A percentile compares a stretch with the other conserved stretches of the same genome.
Conservation (phyloP, 225 moss, liverwort and hornwort species). For the Antitrichia curtipendula region DNA sequence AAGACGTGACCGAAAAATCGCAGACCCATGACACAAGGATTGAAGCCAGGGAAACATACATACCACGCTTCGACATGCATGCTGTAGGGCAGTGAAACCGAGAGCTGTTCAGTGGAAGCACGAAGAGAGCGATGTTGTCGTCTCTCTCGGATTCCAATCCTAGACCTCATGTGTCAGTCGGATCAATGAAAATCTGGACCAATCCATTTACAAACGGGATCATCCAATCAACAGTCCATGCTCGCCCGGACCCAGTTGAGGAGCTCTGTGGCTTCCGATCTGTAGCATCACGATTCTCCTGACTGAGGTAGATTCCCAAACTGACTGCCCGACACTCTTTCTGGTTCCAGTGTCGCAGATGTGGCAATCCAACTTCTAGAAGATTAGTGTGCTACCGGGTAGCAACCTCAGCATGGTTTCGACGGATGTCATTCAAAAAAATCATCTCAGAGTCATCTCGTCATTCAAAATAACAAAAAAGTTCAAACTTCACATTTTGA, state of each 20-base stretch:
- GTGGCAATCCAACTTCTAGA: neutral
- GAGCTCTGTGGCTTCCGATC: neutral
- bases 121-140: neutral
- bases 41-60: neutral
- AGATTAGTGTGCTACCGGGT: neutral
- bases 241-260: neutral
- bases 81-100: neutral
- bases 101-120: neutral
- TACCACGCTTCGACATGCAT: slow-evolving; percentile 9
- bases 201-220: neutral
- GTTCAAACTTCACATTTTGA: no score
- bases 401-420: no score
- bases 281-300: neutral
- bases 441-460: no score
- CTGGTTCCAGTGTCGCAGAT: neutral
- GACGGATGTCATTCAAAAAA: no score
- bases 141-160: neutral
- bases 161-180: neutral
- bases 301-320: neutral
- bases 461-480: no score
- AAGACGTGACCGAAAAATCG: neutral
- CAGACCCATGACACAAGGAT: neutral
- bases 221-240: neutral
- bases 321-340: neutral
- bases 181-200: neutral